Evolutionary conservation across 345 rosid species (phyloP).

Genomic region (Corchorus olitorius): DNA sequence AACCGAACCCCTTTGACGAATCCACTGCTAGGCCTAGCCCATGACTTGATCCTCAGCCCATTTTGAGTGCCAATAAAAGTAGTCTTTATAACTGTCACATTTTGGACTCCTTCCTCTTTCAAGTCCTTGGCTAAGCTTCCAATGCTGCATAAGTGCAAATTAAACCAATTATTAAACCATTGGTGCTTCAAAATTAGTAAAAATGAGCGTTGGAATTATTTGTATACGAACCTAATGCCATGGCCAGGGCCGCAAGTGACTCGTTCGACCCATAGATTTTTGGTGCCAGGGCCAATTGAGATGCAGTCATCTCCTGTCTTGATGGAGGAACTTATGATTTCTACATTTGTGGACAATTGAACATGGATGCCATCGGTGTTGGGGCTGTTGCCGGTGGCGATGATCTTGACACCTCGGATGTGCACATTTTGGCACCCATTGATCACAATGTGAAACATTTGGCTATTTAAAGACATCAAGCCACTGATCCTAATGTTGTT

Average conservation of each 20-base stretch:
- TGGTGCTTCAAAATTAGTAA: not conserved
- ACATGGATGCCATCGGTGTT: slow-evolving; percentile 39
- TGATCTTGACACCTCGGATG: slow-evolving; percentile 15
- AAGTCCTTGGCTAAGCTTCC: slow-evolving; percentile 51
- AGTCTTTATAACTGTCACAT: slow-evolving; percentile 45
- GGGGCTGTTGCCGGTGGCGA: slow-evolving; percentile 25
- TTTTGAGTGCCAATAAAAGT: slow-evolving; percentile 44
- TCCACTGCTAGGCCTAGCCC: slow-evolving; percentile 67
- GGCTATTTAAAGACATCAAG: slow-evolving; percentile 30
- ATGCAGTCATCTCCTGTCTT: slow-evolving; percentile 40
- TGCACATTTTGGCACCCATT: slow-evolving; percentile 29
- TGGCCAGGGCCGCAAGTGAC: slow-evolving; percentile 42
- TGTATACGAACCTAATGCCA: slow-evolving; percentile 30
- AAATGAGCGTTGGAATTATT: not conserved
- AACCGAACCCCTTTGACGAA: slow-evolving; percentile 50
- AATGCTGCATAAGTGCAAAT: slow-evolving; percentile 40
- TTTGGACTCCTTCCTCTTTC: slow-evolving; percentile 57
- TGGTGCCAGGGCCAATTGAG: slow-evolving; percentile 32
- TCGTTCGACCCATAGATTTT: slow-evolving; percentile 27
- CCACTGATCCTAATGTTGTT: slow-evolving; percentile 27
- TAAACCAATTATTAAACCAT: not conserved
- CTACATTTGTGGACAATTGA: slow-evolving; percentile 25
- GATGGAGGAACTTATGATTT: slow-evolving; percentile 15
- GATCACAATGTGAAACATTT: slow-evolving; percentile 33
- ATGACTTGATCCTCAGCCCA: slow-evolving; percentile 66